Percentiles rank a stretch among this genome's conserved stretches.
Conservation (phyloP, 495 filamentous ascomycete genomes). For the Aspergillus wentii region DNA sequence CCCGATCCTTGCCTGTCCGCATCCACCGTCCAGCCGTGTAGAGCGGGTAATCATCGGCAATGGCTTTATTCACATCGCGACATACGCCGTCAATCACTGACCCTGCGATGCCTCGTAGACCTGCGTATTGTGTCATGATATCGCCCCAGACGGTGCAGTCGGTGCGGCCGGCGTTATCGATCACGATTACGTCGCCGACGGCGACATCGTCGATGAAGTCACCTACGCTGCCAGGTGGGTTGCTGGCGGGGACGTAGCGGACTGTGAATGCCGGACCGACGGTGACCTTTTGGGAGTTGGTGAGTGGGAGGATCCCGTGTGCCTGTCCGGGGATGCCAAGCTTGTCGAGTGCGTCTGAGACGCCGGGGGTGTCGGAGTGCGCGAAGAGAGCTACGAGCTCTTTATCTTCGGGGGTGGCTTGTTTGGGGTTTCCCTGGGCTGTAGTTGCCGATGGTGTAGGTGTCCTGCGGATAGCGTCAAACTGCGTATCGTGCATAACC, state of each 20-base stretch:
- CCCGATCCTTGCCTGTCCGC: slow-evolving; percentile 17
- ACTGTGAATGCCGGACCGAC: slow-evolving; percentile 19
- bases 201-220: slow-evolving; percentile 20
- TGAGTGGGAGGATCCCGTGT: slow-evolving; percentile 14
- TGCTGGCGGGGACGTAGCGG: slow-evolving; percentile 17
- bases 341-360: slow-evolving; percentile 21
- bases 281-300: slow-evolving; percentile 13
- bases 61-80: slow-evolving; percentile 16
- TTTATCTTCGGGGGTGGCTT: slow-evolving; percentile 10
- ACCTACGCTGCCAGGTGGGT: slow-evolving; percentile 15
- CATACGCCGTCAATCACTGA: slow-evolving; percentile 18
- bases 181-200: slow-evolving; percentile 14
- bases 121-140: slow-evolving; percentile 20
- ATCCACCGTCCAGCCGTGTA: slow-evolving; percentile 16
- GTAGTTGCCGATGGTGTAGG: not conserved
- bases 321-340: slow-evolving; percentile 16
- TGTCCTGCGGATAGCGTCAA: slow-evolving; percentile 11
- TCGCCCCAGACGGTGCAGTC: slow-evolving; percentile 21
- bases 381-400: slow-evolving; percentile 16
- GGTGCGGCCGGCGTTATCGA: slow-evolving; percentile 16
- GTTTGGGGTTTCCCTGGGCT: slow-evolving; percentile 4
- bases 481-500: slow-evolving; percentile 18
- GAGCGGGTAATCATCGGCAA: slow-evolving; percentile 13
- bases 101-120: slow-evolving; percentile 13
- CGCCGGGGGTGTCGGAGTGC: slow-evolving; percentile 14